Conservation (phyloP, 2,329 filamentous ascomycete species). For the Waltergamsia citrina region DNA sequence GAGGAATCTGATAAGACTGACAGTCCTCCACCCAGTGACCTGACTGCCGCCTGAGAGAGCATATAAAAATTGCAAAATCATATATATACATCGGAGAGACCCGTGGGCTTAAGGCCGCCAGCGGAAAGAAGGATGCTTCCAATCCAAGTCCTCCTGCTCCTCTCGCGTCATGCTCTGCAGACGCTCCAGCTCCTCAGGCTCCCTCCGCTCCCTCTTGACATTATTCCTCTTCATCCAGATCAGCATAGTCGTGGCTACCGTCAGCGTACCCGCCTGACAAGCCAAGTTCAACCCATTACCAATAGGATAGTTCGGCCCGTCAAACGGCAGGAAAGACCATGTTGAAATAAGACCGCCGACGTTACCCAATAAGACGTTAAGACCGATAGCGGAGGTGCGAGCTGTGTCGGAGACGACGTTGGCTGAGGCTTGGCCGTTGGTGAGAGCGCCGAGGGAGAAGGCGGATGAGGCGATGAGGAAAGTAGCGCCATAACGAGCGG, state of each 20-base stretch:
- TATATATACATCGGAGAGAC: no score
- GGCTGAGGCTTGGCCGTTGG: slow-evolving; percentile 55
- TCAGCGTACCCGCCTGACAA: slow-evolving; percentile 33
- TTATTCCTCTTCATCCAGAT: slow-evolving; percentile 57
- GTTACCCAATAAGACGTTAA: slow-evolving; percentile 8
- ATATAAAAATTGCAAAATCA: no score
- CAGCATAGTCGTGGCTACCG: slow-evolving; percentile 36
- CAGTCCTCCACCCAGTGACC: no score
- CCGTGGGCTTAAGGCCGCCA: slow-evolving; percentile 30
- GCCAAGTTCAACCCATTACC: slow-evolving; percentile 59
- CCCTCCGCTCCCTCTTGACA: slow-evolving; percentile 20
- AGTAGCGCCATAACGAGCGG: slow-evolving; percentile 55
- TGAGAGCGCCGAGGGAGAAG: slow-evolving; percentile 53
- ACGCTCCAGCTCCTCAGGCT: slow-evolving; percentile 28
- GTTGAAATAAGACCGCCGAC: slow-evolving; percentile 40
- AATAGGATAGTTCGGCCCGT: slow-evolving; percentile 53
- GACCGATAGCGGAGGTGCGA: slow-evolving; percentile 46
- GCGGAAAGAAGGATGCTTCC: slow-evolving; percentile 50
- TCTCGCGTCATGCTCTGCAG: slow-evolving; percentile 36
- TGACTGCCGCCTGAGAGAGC: no score
- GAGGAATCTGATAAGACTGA: no score
- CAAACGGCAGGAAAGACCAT: slow-evolving; percentile 50
- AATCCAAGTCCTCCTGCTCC: slow-evolving; percentile 47
- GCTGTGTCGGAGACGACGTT: slow-evolving; percentile 62
- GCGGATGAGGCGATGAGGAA: slow-evolving; percentile 55